Percentiles rank a stretch among this genome's conserved stretches.
These are phyloP conservation scores for Carnegiea gigantea DNA, from an alignment of 179 eudicot genomes.

Conservation along the genomic window DNA sequence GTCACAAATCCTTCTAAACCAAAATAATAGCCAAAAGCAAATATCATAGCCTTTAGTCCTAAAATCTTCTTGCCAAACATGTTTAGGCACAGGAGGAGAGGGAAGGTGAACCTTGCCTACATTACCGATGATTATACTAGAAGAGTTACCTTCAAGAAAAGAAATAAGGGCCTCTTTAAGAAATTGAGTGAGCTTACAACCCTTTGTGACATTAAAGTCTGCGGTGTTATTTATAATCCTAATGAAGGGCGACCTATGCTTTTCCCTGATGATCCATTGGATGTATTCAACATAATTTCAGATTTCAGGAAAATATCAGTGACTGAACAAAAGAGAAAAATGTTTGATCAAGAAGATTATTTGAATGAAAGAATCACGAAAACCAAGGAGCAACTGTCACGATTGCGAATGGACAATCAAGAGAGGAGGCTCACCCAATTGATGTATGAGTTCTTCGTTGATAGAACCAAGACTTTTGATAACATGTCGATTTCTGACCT, in stretches of 20 bases:
- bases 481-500: not conserved
- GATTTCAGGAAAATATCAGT: constrained; percentile 24
- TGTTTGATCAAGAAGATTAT: not conserved
- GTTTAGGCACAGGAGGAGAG: not conserved
- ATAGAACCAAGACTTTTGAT: not conserved
- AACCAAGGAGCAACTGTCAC: not conserved
- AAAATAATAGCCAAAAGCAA: not conserved
- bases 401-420: not conserved
- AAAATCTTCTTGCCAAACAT: not conserved
- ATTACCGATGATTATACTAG: constrained; percentile 40
- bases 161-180: constrained; percentile 47
- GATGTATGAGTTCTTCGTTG: not conserved
- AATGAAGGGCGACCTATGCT: constrained; percentile 33
- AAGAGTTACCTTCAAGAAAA: constrained; percentile 48
- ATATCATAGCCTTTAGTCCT: not conserved
- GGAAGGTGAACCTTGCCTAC: constrained; percentile 17
- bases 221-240: constrained; percentile 44
- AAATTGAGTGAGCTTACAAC: constrained; percentile 46
- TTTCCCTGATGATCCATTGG: constrained; percentile 32
- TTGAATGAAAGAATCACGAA: not conserved
- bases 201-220: constrained; percentile 45
- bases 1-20: not conserved
- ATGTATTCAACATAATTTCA: constrained; percentile 22
- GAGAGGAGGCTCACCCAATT: not conserved
- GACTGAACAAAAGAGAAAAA: constrained; percentile 23